Conservation (phyloP, 2,329 filamentous ascomycete genomes). For the Cadophora luteo-olivacea region DNA sequence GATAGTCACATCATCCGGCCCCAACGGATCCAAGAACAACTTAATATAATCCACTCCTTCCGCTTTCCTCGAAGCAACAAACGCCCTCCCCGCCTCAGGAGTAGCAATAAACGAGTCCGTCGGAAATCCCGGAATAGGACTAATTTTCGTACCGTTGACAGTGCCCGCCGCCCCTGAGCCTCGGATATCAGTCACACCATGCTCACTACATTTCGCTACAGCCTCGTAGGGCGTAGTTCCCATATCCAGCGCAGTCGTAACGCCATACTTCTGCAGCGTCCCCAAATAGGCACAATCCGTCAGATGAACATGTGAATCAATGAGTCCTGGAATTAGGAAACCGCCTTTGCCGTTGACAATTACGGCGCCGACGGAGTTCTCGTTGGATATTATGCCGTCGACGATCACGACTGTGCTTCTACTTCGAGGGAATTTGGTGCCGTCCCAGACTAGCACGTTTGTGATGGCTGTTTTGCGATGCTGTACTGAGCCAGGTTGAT, state of each 20-base stretch:
- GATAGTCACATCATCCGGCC: constrained; percentile 14
- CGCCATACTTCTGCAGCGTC: constrained; percentile 6
- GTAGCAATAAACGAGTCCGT: neutral
- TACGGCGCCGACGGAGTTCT: neutral
- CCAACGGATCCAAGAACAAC: constrained; percentile 11
- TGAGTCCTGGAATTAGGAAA: constrained; percentile 8
- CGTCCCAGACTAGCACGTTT: constrained; percentile 10
- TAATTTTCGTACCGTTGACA: constrained; percentile 1
- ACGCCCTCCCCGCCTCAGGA: neutral
- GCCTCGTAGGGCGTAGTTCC: neutral
- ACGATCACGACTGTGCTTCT: constrained; percentile 9
- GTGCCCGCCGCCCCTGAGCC: constrained; percentile 3
- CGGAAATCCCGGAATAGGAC: neutral
- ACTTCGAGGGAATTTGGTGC: neutral
- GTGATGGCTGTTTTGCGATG: constrained; percentile 14
- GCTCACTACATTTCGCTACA: constrained; percentile 9
- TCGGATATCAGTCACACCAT: constrained; percentile 8
- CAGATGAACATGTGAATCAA: constrained; percentile 12
- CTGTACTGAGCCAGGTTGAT: neutral
- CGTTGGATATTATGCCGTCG: neutral
- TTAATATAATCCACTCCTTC: constrained; percentile 14
- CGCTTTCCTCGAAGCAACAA: constrained; percentile 8
- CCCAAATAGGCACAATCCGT: constrained; percentile 11
- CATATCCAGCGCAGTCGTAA: constrained; percentile 16
- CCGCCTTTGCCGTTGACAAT: constrained; percentile 10